phyloP scores from a whole-genome alignment of 2,329 filamentous ascomycete genomes.

The Coniochaeta hoffmannii region DNA sequence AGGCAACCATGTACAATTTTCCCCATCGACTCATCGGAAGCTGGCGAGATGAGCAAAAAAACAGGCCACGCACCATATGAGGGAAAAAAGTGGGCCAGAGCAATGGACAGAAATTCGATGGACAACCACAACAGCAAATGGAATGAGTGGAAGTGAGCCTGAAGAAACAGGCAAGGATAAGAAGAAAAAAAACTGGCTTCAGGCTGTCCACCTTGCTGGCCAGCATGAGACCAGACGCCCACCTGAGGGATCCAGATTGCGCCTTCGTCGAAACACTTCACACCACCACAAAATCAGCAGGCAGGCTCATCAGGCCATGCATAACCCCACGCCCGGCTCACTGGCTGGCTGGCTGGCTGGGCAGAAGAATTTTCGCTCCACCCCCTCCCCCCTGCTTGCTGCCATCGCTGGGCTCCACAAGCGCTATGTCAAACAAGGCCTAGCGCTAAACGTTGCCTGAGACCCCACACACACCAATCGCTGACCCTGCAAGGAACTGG shows the following conservation, averaged over 20 bases:
- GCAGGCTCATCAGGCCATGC: not conserved
- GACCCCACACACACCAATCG: not conserved
- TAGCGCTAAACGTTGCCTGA: not conserved
- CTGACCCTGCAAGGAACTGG: not conserved
- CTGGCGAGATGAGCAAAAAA: not conserved
- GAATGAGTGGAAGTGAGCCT: not conserved
- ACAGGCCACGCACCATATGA: not conserved
- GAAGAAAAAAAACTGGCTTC: not conserved
- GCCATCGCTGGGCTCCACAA: not conserved
- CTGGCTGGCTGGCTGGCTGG: no score
- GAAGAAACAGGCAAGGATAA: not conserved
- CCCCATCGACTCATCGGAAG: not conserved
- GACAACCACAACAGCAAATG: no score
- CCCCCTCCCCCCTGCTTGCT: not conserved
- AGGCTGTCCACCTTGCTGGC: not conserved
- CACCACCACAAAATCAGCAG: not conserved
- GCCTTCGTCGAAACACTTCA: slow-evolving; percentile 1
- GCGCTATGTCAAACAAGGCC: slow-evolving; percentile 1
- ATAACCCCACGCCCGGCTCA: slow-evolving; percentile 2
- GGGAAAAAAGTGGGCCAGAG: not conserved
- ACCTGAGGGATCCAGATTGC: slow-evolving; percentile 1
- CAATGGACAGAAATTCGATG: no score
- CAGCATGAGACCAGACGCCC: not conserved
- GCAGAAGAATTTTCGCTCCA: not conserved
- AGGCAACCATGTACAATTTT: not conserved